phyloP scores from a whole-genome alignment of 768 basidiomycete genomes.

The Kwoniella europaea region DNA sequence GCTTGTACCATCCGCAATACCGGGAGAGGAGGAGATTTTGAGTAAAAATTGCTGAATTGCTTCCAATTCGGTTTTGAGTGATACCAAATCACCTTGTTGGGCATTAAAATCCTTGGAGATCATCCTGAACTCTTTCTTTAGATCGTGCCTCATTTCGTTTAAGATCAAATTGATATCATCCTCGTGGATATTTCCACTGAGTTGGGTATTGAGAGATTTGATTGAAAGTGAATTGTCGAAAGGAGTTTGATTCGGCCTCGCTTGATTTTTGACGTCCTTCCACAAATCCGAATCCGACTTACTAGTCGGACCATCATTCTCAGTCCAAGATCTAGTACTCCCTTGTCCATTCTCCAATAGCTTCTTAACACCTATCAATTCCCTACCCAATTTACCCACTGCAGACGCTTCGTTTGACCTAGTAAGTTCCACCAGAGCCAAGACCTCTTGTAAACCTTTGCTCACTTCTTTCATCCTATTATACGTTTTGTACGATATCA shows the following conservation, averaged over 20 bases:
- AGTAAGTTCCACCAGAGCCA: constrained; percentile 10
- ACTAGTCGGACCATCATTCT: not conserved
- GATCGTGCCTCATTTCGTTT: not conserved
- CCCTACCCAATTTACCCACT: constrained; percentile 1
- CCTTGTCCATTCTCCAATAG: not conserved
- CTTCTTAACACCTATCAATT: not conserved
- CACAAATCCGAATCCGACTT: not conserved
- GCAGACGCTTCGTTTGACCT: not conserved
- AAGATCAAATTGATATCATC: not conserved
- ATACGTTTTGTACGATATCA: not conserved
- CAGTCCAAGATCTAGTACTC: not conserved
- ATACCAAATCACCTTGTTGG: not conserved
- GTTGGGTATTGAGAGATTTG: not conserved
- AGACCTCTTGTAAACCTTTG: constrained; percentile 12
- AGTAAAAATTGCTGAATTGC: not conserved
- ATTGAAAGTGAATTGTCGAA: not conserved
- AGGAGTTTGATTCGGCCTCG: not conserved
- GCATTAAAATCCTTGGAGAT: constrained; percentile 3
- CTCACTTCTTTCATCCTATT: constrained; percentile 14
- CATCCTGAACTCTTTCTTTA: constrained; percentile 13
- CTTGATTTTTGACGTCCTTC: not conserved
- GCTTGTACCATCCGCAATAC: not conserved
- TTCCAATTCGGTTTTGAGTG: not conserved
- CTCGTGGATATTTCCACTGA: not conserved
- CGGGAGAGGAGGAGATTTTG: not conserved